Evolutionary conservation across 108 stramenopile genomes (phyloP).

Genomic region (Nitzschia putrida): DNA sequence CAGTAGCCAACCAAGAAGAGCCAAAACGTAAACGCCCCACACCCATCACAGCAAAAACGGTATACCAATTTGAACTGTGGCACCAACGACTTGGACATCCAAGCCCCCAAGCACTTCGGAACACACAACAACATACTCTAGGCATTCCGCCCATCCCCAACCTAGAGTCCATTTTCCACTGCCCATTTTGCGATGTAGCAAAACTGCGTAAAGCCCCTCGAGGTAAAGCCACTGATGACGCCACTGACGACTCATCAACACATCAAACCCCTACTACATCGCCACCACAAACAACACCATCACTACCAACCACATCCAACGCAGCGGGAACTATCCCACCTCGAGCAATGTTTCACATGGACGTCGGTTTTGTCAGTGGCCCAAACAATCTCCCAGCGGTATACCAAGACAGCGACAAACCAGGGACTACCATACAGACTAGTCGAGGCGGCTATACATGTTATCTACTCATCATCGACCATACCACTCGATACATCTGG

Average conservation of each 20-base stretch:
- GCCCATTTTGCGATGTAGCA: neutral
- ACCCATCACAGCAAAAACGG: too few species aligned
- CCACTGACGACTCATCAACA: too few species aligned
- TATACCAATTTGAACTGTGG: constrained; percentile 11
- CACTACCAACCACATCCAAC: too few species aligned
- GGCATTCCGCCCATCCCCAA: neutral
- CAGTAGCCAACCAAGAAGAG: too few species aligned
- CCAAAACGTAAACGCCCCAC: too few species aligned
- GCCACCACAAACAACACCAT: too few species aligned
- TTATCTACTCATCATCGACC: constrained; percentile 10
- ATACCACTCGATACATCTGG: constrained; percentile 1
- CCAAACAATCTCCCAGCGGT: neutral
- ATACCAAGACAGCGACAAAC: too few species aligned
- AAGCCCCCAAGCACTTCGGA: neutral
- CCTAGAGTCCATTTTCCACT: neutral
- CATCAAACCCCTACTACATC: too few species aligned
- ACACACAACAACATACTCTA: neutral
- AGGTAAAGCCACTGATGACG: too few species aligned
- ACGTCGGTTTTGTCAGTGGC: constrained; percentile 12
- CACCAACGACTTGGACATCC: constrained; percentile 1
- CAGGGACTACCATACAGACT: constrained; percentile 6
- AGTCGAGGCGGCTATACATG: neutral
- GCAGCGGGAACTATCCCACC: too few species aligned
- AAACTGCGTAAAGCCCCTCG: neutral
- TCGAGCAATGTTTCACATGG: constrained; percentile 20